phyloP scores from a whole-genome alignment of 192 early-diverging fungal species.

The Ramicandelaber brevisporus region DNA sequence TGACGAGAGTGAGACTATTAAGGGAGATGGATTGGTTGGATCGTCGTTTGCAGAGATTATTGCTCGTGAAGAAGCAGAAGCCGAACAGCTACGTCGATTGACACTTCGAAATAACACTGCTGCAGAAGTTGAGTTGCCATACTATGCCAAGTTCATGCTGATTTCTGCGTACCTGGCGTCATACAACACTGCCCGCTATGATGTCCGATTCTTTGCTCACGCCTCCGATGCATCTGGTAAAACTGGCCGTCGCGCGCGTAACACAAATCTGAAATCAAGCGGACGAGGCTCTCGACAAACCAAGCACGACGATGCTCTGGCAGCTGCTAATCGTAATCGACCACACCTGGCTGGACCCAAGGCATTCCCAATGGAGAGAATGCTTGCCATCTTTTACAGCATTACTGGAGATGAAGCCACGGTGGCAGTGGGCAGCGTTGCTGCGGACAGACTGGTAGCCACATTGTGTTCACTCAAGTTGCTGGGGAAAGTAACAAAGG shows the following conservation, averaged over 20 bases:
- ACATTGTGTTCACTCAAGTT: constrained; percentile 56
- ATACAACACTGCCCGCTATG: constrained; percentile 71
- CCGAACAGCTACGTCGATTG: no score
- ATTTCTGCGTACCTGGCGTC: constrained; percentile 79
- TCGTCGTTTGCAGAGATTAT: no score
- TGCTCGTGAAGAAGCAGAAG: no score
- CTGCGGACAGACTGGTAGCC: constrained; percentile 43
- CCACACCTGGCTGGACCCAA: constrained; percentile 83
- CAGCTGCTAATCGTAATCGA: constrained; percentile 28
- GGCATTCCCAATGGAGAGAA: constrained; percentile 78
- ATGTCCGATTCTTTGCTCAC: constrained; percentile 66
- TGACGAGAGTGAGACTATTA: no score
- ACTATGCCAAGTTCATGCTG: constrained; percentile 72
- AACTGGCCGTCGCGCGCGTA: no score
- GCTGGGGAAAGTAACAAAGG: constrained; percentile 35
- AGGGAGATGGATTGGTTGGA: no score
- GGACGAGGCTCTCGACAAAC: constrained; percentile 15
- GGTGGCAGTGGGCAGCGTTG: constrained; percentile 47
- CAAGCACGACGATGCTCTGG: constrained; percentile 15
- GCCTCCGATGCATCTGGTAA: constrained; percentile 9
- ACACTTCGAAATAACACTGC: no score
- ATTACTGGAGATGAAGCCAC: constrained; percentile 43
- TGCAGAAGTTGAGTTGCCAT: constrained; percentile 51
- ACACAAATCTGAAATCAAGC: constrained; percentile 4
- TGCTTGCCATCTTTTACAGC: constrained; percentile 92